Evolutionary conservation across 2,329 filamentous ascomycete genomes (phyloP).

Genomic region (Bipolaris victoriae): DNA sequence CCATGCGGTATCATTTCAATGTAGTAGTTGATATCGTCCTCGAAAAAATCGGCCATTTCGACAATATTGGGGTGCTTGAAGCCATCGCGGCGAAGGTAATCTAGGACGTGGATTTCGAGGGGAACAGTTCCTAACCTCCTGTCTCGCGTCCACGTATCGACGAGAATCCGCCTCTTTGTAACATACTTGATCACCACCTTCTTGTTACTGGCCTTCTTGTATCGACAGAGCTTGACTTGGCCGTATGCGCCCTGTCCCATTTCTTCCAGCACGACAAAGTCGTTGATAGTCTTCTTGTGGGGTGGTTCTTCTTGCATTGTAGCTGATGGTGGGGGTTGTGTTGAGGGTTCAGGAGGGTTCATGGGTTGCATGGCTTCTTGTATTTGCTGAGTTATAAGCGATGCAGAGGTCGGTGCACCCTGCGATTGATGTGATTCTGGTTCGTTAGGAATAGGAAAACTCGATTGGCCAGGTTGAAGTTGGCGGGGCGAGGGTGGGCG

Average conservation of each 20-base stretch:
- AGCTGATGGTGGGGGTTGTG: slow-evolving; percentile 21
- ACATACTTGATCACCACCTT: slow-evolving; percentile 98
- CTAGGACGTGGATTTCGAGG: slow-evolving; percentile 93
- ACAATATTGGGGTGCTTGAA: slow-evolving; percentile 70
- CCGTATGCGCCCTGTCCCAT: slow-evolving; percentile 99
- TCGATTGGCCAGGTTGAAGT: slow-evolving; percentile 75
- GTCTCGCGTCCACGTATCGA: slow-evolving; percentile 98
- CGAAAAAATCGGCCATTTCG: slow-evolving; percentile 73
- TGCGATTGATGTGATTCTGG: slow-evolving; percentile 43
- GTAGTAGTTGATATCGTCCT: slow-evolving; percentile 91
- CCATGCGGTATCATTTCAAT: slow-evolving; percentile 98
- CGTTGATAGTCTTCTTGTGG: slow-evolving; percentile 81
- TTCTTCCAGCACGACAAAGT: slow-evolving; percentile 92
- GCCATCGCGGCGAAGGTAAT: slow-evolving; percentile 81
- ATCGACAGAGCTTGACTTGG: slow-evolving; percentile 91
- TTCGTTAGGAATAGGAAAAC: slow-evolving; percentile 47
- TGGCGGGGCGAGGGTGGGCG: slow-evolving; percentile 77
- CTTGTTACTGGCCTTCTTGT: slow-evolving; percentile 74
- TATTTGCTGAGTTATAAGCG: slow-evolving; percentile 59
- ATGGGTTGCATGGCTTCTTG: slow-evolving; percentile 57
- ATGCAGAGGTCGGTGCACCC: slow-evolving; percentile 49
- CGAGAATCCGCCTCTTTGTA: slow-evolving; percentile 92
- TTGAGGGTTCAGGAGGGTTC: slow-evolving; percentile 49
- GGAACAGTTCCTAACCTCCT: slow-evolving; percentile 91
- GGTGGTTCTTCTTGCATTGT: slow-evolving; percentile 29